Evolutionary conservation across 2,329 filamentous ascomycete species (phyloP), one percentile per base, ranked within the genome.

Genomic region (Monilinia polystroma): DNA sequence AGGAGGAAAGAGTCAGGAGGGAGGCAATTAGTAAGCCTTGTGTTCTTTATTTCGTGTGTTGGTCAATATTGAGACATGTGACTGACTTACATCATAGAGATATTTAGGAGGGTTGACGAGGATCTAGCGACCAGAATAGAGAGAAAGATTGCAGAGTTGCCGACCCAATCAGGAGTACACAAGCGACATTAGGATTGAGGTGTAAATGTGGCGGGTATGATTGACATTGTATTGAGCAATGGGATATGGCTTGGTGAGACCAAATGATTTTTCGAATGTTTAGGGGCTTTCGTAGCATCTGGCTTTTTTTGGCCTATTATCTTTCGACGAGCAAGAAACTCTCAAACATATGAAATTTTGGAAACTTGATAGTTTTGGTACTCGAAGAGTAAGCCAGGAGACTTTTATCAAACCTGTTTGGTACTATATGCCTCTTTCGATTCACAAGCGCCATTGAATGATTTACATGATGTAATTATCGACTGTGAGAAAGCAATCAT

Each of bases 21-120:
- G 43, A 59, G 20, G 43, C 57, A 35, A 23, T 59, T 49, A 12
- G 57, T 49, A 59, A 59, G 57, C 10, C 45, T n/a, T 35, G 41
- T 32, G 38, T 23, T 20, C 32, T n/a, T 23, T 23, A 10, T 32
- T 23, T 3, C 41, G 41, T 35, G 26, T 16, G 26, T 4, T 49
- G 7, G 20, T 23, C 11, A 32, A 18, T 59, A 49, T 23, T 35
- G 52, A 54, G 52, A 3, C n/a, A 10, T 59, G 43, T 35, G 8
- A 14, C 57, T 59, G 20, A 59, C 7, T n/a, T 26, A 8, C 4
- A 8, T 49, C n/a, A n/a, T 2, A 59, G 57, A 49, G 26, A 59
- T 49, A n/a, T 49, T 49, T 4, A 23, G 43, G 43, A 49, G 20
- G 7, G 43, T 49, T 6, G 57, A 59, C 35, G 18, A 49, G 4